phyloP scores from a whole-genome alignment of 208 protist species.

The Trypanosoma lewisi region DNA sequence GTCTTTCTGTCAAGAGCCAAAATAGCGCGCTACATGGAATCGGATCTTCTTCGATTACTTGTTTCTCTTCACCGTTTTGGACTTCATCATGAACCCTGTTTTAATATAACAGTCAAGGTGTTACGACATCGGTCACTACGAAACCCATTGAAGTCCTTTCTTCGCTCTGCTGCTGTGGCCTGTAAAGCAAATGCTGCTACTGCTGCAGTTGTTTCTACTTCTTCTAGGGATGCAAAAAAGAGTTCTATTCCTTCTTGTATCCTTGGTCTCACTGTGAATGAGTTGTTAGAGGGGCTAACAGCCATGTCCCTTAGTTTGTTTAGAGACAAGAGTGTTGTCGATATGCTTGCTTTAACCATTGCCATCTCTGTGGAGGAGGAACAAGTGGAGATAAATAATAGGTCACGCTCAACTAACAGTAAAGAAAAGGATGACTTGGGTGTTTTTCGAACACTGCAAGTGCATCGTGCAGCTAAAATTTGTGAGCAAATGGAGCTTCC shows the following conservation, averaged over 20 bases:
- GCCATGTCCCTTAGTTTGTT: constrained; percentile 19
- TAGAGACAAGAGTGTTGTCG: constrained; percentile 15
- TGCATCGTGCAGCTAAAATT: constrained; percentile 55
- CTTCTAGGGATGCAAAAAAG: not conserved
- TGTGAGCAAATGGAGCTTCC: constrained; percentile 67
- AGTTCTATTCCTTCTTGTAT: not conserved
- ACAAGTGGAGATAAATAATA: not conserved
- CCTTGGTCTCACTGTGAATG: constrained; percentile 13
- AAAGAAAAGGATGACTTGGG: not conserved
- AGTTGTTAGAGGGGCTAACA: constrained; percentile 33
- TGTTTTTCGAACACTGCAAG: constrained; percentile 29
- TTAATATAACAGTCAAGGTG: constrained; percentile 26
- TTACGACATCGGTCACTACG: constrained; percentile 22
- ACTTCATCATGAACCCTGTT: constrained; percentile 51
- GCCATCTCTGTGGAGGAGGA: constrained; percentile 1
- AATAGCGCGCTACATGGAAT: constrained; percentile 32
- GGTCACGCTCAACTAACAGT: not conserved
- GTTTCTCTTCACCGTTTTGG: constrained; percentile 74
- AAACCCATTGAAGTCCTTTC: constrained; percentile 11
- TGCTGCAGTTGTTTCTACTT: no score
- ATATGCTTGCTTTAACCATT: constrained; percentile 13
- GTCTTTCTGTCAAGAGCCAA: constrained; percentile 12
- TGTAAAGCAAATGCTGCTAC: no score
- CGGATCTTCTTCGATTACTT: constrained; percentile 46
- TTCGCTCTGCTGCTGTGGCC: not conserved